Evolutionary conservation across 202 grass and related monocot genomes (phyloP).

Genomic region (Hordeum pubiflorum): DNA sequence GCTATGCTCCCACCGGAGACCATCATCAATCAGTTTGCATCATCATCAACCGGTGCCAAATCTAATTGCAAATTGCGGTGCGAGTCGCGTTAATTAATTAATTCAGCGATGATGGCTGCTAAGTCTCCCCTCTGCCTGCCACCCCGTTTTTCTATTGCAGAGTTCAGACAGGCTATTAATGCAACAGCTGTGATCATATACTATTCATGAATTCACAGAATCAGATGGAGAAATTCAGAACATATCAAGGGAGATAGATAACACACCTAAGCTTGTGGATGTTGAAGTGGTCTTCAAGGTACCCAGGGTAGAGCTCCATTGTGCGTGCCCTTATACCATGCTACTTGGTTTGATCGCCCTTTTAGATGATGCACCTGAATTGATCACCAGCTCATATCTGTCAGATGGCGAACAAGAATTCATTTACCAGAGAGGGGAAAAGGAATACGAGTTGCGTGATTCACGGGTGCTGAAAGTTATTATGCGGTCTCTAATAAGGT

Average conservation of each 20-base stretch:
- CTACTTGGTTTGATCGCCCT: constrained; percentile 17
- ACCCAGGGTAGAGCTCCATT: constrained; percentile 82
- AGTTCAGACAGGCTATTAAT: background rate
- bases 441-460: background rate
- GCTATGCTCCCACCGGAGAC: constrained; percentile 9
- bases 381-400: constrained; percentile 17
- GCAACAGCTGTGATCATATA: background rate
- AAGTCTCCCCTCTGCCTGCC: constrained; percentile 5
- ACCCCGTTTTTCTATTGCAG: background rate
- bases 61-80: constrained; percentile 34
- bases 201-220: background rate
- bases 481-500: background rate
- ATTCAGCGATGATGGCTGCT: too few relatives aligned
- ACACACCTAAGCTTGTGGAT: constrained; percentile 56
- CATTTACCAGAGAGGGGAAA: background rate
- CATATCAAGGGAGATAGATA: background rate
- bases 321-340: constrained; percentile 47
- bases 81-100: background rate
- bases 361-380: background rate
- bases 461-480: background rate
- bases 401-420: background rate
- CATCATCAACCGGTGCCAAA: background rate
- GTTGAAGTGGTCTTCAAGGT: constrained; percentile 79
- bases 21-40: constrained; percentile 14
- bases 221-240: background rate